Percentiles rank a stretch among this genome's conserved stretches.
Evolutionary conservation across 306 rosid genomes (phyloP).

Genomic region (Astragalus membranaceus): DNA sequence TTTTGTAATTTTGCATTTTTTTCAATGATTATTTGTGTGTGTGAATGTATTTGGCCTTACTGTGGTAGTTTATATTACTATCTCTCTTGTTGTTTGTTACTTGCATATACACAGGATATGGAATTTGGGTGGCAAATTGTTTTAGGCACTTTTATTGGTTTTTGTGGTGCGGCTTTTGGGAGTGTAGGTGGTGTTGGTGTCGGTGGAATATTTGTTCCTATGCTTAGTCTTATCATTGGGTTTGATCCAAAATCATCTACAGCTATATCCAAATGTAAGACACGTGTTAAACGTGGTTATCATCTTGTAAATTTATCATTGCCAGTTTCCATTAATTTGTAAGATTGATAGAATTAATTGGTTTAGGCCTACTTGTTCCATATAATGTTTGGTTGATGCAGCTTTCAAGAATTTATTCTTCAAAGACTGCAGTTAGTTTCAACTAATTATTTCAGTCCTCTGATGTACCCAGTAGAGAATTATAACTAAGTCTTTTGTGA

Average conservation of each 20-base stretch:
- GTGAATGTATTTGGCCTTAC: no score
- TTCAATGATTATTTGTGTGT: no score
- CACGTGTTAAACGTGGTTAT: neutral
- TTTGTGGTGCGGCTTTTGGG: constrained; percentile 88
- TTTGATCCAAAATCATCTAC: constrained; percentile 88
- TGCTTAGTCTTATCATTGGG: constrained; percentile 81
- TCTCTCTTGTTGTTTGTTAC: neutral
- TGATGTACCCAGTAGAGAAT: neutral
- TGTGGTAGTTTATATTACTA: no score
- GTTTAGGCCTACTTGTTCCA: neutral
- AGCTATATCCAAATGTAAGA: constrained; percentile 94
- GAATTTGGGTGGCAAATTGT: constrained; percentile 79
- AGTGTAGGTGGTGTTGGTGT: constrained; percentile 99
- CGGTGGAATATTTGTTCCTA: constrained; percentile 95
- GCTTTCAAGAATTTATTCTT: neutral
- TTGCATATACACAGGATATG: constrained; percentile 48
- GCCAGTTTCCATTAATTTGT: neutral
- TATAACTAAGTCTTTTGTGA: no score
- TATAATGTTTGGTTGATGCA: neutral
- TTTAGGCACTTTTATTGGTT: constrained; percentile 66
- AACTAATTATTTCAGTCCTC: neutral
- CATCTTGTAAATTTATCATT: neutral
- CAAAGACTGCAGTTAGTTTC: neutral
- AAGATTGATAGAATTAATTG: neutral
- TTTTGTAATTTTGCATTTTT: no score